Evolutionary conservation across 768 basidiomycete genomes (phyloP).

Genomic region (Trametes sanguinea): DNA sequence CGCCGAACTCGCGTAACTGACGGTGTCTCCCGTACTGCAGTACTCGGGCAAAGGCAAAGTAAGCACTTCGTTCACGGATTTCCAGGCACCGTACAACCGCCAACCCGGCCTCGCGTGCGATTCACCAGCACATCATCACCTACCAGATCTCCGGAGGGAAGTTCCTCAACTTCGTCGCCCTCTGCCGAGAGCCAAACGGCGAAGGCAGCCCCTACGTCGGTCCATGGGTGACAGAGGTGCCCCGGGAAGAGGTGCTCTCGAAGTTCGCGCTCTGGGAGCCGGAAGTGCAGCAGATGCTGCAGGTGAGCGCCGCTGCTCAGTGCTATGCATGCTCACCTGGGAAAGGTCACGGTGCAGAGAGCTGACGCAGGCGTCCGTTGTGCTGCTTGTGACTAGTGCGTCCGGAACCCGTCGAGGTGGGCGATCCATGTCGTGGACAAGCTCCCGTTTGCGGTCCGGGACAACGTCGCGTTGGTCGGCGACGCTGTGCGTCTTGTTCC

Average conservation of each 20-base stretch:
- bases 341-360: no score
- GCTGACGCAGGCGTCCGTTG: constrained; percentile 1
- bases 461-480: constrained; percentile 30
- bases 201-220: constrained; percentile 21
- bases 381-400: neutral
- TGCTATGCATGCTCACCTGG: no score
- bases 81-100: neutral
- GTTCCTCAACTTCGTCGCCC: constrained; percentile 23
- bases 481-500: constrained; percentile 24
- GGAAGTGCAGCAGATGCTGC: constrained; percentile 22
- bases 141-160: constrained; percentile 26
- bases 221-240: constrained; percentile 24
- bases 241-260: constrained; percentile 20
- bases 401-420: constrained; percentile 18
- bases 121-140: constrained; percentile 16
- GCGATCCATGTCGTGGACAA: constrained; percentile 28
- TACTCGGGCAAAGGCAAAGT: constrained; percentile 12
- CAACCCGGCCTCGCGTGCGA: no score
- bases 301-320: constrained; percentile 12
- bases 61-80: no score
- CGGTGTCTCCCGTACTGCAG: neutral
- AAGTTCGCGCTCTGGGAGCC: constrained; percentile 25
- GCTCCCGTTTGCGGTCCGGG: constrained; percentile 25
- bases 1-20: neutral
- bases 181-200: constrained; percentile 8